These are phyloP conservation scores for Leptoxyphium fumago DNA, from an alignment of 2,329 filamentous ascomycete species.

Conservation along the genomic window DNA sequence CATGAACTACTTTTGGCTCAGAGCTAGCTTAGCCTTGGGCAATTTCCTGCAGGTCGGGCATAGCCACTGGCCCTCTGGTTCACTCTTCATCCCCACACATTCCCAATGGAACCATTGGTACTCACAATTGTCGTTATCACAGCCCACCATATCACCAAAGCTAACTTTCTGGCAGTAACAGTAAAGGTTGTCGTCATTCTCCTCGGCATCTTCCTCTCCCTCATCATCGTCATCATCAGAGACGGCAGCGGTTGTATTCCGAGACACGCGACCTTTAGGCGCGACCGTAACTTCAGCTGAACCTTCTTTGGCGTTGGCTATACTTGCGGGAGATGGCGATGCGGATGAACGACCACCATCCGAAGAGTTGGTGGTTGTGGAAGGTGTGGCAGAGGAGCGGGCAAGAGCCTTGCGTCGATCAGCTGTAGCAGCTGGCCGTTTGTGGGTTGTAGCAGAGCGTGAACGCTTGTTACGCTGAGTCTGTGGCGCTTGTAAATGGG, in stretches of 20 bases:
- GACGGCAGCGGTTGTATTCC: slow-evolving; percentile 1
- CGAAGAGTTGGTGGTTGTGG: slow-evolving; percentile 14
- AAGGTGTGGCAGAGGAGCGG: slow-evolving; percentile 15
- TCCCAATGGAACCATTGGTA: slow-evolving; percentile 84
- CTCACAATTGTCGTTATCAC: slow-evolving; percentile 67
- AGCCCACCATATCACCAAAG: slow-evolving; percentile 79
- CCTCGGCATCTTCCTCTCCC: slow-evolving; percentile 48
- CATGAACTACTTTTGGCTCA: background rate
- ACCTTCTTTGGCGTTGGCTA: slow-evolving; percentile 11
- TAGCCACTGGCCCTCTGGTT: slow-evolving; percentile 36
- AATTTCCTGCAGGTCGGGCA: slow-evolving; percentile 26
- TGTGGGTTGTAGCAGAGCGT: slow-evolving; percentile 2
- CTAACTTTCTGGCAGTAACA: slow-evolving; percentile 72
- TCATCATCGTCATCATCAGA: slow-evolving; percentile 24
- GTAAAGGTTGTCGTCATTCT: slow-evolving; percentile 62
- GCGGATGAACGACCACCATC: slow-evolving; percentile 12
- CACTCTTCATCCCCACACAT: slow-evolving; percentile 35
- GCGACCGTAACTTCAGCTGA: background rate
- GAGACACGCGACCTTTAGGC: background rate
- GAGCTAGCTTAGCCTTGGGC: slow-evolving; percentile 22
- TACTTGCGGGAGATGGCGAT: slow-evolving; percentile 19
- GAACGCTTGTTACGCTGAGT: background rate
- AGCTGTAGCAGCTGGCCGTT: slow-evolving; percentile 10
- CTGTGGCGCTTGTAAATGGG: slow-evolving; percentile 1
- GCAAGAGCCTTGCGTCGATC: slow-evolving; percentile 22